Base-by-base conservation (phyloP, 257 asterid species). In the Avicennia marina region DNA sequence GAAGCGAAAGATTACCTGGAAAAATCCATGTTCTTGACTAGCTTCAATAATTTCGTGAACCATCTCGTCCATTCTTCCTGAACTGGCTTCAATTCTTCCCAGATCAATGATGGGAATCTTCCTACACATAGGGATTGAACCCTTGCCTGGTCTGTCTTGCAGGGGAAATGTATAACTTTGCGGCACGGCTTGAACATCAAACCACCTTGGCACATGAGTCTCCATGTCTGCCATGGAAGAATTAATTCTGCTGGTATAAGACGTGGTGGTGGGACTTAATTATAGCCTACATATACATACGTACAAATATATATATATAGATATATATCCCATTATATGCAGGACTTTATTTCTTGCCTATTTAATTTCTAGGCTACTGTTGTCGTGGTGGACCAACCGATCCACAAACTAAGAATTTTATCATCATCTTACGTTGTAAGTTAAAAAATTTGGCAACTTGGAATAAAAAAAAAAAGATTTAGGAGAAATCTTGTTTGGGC, bases 181-280 rank as follows among this genome's bases (percentile, higher is more conserved):
- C 13, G 89, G 85, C 36, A 85, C 91, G 45, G 67, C 53, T 75
- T 72, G 53, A 45, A 85, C 81, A 58, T 72, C 17, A 42, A 59
- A 81, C 94, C 87, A 81, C 63, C 63, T 69, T 48, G 69, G 7
- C 16, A 27, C 53, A 34, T 36, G 48, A 32, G 55, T 61, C 58
- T 47, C 70, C 60, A 45, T 64, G 12, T 40, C 51, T 26, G 41
- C 58, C 71, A 20, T 61, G 34, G 53, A 31, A 42, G n/a, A 36
- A 20, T 7, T 16, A n/a, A n/a, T 39, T 57, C 8, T 18, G 6
- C 0, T 11, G 52, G 31, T 51, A 53, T 25, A 31, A 27, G n/a
- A 13, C 16, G 41, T 4, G 25, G 32, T 50, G 53, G 21, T 46
- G 60, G 47, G 49, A 17, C 45, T 54, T n/a, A n/a, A n/a, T n/a